Base-by-base conservation (phyloP, 78 protist species). In the Dictyostelium brefeldianum region DNA sequence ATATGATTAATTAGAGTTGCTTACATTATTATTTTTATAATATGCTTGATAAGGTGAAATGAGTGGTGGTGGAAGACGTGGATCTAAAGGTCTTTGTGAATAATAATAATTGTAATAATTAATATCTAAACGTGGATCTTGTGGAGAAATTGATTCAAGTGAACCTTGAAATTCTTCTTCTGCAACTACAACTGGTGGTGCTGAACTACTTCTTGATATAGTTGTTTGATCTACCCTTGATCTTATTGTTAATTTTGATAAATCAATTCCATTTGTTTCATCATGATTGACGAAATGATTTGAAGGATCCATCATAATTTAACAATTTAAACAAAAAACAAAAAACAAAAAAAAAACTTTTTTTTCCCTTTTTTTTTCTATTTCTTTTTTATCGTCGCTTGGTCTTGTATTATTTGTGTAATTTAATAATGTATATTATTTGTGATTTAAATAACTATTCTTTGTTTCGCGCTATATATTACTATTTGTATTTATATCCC, bases 1-100 rank as follows among this genome's bases (percentile, higher is more conserved):
- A n/a, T n/a, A n/a, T n/a, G n/a, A n/a, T n/a, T n/a, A n/a, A n/a
- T n/a, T n/a, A n/a, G n/a, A n/a, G n/a, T n/a, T n/a, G n/a, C 51
- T 3, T 70, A 70, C 78, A 70, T 70, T 54, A 14, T 73, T 70
- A 56, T 84, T 84, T 22, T 81, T 80, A 51, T 59, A 80, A 43
- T 81, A 81, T 4, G 77, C 83, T 29, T 79, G 83, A 25, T 91
- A 91, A 15, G 95, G 89, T 14, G 90, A 36, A 10, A 87, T 46
- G 5, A 94, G 46, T 14, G 96, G 96, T 59, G 91, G 96, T 87
- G 96, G 96, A 22, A 94, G 51, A 27, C 96, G 57, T 20, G 91
- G 96, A 41, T 94, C 93, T n/a, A 93, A 50, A 36, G 96, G 96
- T 56, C 78, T 78, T 78, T 87, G 96, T 10, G 96, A 94, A 78